A percentile compares a stretch with the other conserved stretches of the same genome.
Evolutionary conservation across 208 protist genomes (phyloP).

Genomic region (Leishmania major): DNA sequence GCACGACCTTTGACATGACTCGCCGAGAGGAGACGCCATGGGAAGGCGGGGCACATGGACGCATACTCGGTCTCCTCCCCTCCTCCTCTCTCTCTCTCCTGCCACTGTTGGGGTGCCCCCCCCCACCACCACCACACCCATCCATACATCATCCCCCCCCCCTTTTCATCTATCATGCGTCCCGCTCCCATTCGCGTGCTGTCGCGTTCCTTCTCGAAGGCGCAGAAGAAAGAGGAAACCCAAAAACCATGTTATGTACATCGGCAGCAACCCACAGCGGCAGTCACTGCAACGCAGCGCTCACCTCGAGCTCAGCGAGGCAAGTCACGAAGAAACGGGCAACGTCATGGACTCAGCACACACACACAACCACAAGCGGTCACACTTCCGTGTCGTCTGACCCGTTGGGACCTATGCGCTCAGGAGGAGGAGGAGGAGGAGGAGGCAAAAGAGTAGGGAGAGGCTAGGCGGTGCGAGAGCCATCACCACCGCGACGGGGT

Average conservation of each 20-base stretch:
- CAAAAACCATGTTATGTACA: not conserved
- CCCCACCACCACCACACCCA: not conserved
- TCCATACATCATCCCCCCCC: not conserved
- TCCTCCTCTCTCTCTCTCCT: not conserved
- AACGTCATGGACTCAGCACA: not conserved
- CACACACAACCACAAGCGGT: not conserved
- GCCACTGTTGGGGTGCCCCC: not conserved
- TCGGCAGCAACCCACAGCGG: not conserved
- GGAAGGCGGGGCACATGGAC: not conserved
- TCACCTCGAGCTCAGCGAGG: not conserved
- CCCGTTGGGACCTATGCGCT: not conserved
- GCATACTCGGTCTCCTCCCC: not conserved
- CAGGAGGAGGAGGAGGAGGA: not conserved
- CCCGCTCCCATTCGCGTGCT: not conserved
- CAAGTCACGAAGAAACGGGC: not conserved
- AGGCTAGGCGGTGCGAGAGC: too few species aligned
- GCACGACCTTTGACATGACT: not conserved
- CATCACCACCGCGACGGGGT: too few species aligned
- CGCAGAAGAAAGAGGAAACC: not conserved
- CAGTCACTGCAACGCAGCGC: not conserved
- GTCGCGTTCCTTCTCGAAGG: not conserved
- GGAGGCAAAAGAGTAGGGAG: not conserved
- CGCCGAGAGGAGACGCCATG: not conserved
- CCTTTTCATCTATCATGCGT: not conserved
- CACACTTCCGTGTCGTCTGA: not conserved